A percentile compares a stretch with the other conserved stretches of the same genome.
Conservation (phyloP, 306 rosid species). For the Rubus parviflorus region DNA sequence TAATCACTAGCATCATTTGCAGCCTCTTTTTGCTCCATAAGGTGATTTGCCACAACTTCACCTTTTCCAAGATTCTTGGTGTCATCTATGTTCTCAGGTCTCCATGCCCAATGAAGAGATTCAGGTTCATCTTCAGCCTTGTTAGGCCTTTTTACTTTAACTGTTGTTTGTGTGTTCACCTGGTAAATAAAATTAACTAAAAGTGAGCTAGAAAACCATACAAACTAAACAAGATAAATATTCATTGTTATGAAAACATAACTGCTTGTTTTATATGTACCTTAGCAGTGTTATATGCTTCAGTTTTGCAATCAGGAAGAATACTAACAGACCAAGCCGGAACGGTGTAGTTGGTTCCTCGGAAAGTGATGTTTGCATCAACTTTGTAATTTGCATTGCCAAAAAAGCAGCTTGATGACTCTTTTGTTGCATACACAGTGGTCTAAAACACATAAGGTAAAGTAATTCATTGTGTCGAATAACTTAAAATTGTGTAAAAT, state of each 20-base stretch:
- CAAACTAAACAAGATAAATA: background rate
- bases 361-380: conserved; percentile 42
- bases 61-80: conserved; percentile 25
- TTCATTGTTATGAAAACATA: background rate
- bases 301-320: conserved; percentile 49
- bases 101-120: conserved; percentile 51
- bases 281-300: conserved; percentile 56
- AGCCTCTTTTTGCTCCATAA: conserved; percentile 47
- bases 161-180: conserved; percentile 57
- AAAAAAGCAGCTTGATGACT: conserved; percentile 48
- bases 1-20: conserved; percentile 49
- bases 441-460: conserved; percentile 25
- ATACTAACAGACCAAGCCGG: conserved; percentile 70
- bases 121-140: conserved; percentile 40
- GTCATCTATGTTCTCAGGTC: conserved; percentile 40
- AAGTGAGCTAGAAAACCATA: background rate
- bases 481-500: background rate
- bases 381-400: conserved; percentile 37
- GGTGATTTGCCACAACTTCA: conserved; percentile 15
- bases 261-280: background rate
- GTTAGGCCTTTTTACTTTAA: conserved; percentile 36
- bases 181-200: background rate
- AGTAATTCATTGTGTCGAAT: background rate
- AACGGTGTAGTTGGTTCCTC: conserved; percentile 26
- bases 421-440: conserved; percentile 36